A percentile compares a stretch with the other conserved stretches of the same genome.
Evolutionary conservation across 2,329 filamentous ascomycete genomes (phyloP).

Genomic region (Diaporthe ampelina): DNA sequence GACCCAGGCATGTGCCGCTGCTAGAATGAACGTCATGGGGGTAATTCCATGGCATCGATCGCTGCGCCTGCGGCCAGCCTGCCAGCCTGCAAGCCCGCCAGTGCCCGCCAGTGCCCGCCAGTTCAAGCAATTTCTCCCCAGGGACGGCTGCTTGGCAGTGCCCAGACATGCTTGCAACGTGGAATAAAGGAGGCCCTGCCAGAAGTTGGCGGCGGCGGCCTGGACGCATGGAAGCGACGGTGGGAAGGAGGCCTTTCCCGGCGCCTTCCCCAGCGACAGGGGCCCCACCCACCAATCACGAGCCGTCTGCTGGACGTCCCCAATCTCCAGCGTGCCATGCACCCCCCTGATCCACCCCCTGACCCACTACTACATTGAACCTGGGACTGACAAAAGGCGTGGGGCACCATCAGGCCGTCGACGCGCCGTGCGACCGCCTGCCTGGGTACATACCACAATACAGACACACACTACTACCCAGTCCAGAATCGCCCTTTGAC

Average conservation of each 20-base stretch:
- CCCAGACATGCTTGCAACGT: constrained; percentile 24
- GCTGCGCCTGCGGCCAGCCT: constrained; percentile 8
- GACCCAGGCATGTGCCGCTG: too few species aligned
- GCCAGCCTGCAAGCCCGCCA: neutral
- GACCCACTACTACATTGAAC: constrained; percentile 34
- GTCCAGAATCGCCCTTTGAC: neutral
- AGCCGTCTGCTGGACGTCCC: neutral
- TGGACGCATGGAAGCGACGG: constrained; percentile 33
- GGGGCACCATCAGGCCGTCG: constrained; percentile 16
- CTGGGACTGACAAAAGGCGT: constrained; percentile 15
- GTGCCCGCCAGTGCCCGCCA: neutral
- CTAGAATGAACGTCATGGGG: constrained; percentile 19
- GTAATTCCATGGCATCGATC: neutral
- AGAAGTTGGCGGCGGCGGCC: constrained; percentile 26
- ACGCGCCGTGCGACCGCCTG: constrained; percentile 19
- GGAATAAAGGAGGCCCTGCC: constrained; percentile 31
- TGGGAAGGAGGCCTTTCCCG: constrained; percentile 31
- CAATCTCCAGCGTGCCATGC: constrained; percentile 37
- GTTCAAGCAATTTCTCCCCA: constrained; percentile 33
- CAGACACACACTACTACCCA: too few species aligned
- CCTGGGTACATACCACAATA: neutral
- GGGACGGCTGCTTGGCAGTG: constrained; percentile 25
- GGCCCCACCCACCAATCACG: constrained; percentile 28
- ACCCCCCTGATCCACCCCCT: constrained; percentile 36
- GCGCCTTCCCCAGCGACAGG: constrained; percentile 11